phyloP scores from a whole-genome alignment of 768 basidiomycete genomes.

The Lyophyllum atratum region DNA sequence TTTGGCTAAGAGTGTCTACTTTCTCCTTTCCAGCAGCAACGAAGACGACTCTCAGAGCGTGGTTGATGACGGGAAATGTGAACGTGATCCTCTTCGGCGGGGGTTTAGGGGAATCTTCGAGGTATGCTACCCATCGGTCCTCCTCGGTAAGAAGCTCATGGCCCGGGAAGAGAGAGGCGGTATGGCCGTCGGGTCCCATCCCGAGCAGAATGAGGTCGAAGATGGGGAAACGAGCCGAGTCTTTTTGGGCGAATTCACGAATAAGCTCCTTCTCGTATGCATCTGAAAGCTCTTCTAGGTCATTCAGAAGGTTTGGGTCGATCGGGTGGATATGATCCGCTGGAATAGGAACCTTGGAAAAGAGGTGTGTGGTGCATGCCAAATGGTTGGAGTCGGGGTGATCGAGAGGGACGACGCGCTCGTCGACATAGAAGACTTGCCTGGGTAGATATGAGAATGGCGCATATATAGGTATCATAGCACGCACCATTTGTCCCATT shows the following conservation, averaged over 20 bases:
- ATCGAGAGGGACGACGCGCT: slow-evolving; percentile 92
- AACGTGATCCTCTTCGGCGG: slow-evolving; percentile 89
- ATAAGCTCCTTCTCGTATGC: slow-evolving; percentile 86
- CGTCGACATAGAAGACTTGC: slow-evolving; percentile 98
- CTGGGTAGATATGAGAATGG: slow-evolving; percentile 39
- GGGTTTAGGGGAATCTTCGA: slow-evolving; percentile 94
- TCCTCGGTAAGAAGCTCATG: slow-evolving; percentile 82
- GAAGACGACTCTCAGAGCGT: slow-evolving; percentile 85
- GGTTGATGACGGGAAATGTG: slow-evolving; percentile 89
- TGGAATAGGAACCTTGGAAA: slow-evolving; percentile 83
- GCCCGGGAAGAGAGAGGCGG: slow-evolving; percentile 95
- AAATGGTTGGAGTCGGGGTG: slow-evolving; percentile 91
- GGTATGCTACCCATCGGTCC: slow-evolving; percentile 92
- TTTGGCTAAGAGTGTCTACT: slow-evolving; percentile 64
- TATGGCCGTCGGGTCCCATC: slow-evolving; percentile 98
- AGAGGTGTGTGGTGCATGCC: slow-evolving; percentile 72
- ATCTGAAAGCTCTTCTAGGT: slow-evolving; percentile 80
- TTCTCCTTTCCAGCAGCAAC: slow-evolving; percentile 86
- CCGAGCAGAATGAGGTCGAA: slow-evolving; percentile 98
- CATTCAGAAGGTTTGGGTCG: slow-evolving; percentile 63
- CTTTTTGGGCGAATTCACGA: slow-evolving; percentile 86
- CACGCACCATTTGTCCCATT: slow-evolving; percentile 93
- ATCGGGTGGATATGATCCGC: slow-evolving; percentile 78
- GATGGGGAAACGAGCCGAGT: slow-evolving; percentile 93
- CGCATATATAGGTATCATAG: neutral